Evolutionary conservation across 352 stramenopile genomes (phyloP).

Genomic region (Peronospora farinosa): DNA sequence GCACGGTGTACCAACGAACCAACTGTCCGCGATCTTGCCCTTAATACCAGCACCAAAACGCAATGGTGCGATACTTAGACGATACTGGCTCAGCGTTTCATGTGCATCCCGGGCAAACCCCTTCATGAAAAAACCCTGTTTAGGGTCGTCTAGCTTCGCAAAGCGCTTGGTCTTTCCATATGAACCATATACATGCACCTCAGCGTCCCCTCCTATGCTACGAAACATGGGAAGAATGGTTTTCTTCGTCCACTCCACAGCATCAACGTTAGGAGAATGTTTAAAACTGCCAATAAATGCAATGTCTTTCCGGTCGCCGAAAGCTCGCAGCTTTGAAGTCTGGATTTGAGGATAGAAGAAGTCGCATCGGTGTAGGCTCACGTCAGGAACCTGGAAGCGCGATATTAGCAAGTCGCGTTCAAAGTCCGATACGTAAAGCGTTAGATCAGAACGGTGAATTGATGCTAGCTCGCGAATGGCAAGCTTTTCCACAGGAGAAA

Average conservation of each 20-base stretch:
- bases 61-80: slow-evolving; percentile 84
- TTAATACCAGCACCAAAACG: slow-evolving; percentile 93
- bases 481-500: slow-evolving; percentile 52
- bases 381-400: slow-evolving; percentile 54
- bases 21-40: slow-evolving; percentile 92
- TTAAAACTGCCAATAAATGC: slow-evolving; percentile 91
- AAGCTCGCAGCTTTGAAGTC: slow-evolving; percentile 17
- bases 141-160: slow-evolving; percentile 44
- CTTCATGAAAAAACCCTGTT: slow-evolving; percentile 57
- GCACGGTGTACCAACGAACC: slow-evolving; percentile 86
- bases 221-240: slow-evolving; percentile 74
- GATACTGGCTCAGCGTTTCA: slow-evolving; percentile 56
- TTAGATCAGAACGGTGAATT: slow-evolving; percentile 73
- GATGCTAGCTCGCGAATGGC: slow-evolving; percentile 68
- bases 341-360: slow-evolving; percentile 55
- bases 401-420: slow-evolving; percentile 52
- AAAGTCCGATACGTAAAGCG: slow-evolving; percentile 63
- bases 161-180: slow-evolving; percentile 53
- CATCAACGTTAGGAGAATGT: slow-evolving; percentile 89
- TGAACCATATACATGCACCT: slow-evolving; percentile 86
- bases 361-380: slow-evolving; percentile 46
- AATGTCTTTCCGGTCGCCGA: slow-evolving; percentile 45
- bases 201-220: slow-evolving; percentile 13
- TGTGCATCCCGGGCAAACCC: slow-evolving; percentile 77
- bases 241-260: slow-evolving; percentile 66